Evolutionary conservation across 306 rosid genomes (phyloP), one percentile per base, ranked within the genome.

Genomic region (Crotalaria pallida): DNA sequence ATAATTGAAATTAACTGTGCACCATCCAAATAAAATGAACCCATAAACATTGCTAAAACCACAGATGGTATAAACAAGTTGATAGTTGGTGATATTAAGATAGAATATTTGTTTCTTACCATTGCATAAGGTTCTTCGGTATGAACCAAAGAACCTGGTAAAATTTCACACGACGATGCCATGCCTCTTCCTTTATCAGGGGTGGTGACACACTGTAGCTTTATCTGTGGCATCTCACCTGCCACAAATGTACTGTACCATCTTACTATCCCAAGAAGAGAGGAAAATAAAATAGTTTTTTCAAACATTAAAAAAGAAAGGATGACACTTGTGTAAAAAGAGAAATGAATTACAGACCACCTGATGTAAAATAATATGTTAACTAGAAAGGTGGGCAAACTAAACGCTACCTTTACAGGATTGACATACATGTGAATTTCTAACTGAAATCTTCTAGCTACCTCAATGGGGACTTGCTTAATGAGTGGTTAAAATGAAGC

Each of bases 41-140:
- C 19, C 44, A 59, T 29, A 17, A 67, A 49, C 57, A 17, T 8
- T 58, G 26, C 69, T 40, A 52, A 26, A 44, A 58, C 40, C 17
- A n/a, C 17, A n/a, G 50, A 41, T 5, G 31, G 21, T 13, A 55
- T 41, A 19, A 44, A 68, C 2, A 68, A 52, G 38, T 12, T 59
- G 33, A 19, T 29, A 50, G 15, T 22, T 15, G 17, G 55, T 36
- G 36, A 80, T 36, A 67, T 55, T 16, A 74, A 59, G 18, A 68
- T 31, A 68, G 12, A 57, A 49, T 13, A 47, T 15, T 10, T 29
- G 61, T 64, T 71, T 58, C 86, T 68, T 82, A 92, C 96, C 89
- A 72, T 60, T 21, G 92, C 96, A 77, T 83, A 88, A 58, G 96
- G 96, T 69, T 86, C 89, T 88, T 92, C 98, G 2, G 61, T 57